Conservation (phyloP, 768 basidiomycete species). For the Suillus spraguei region DNA sequence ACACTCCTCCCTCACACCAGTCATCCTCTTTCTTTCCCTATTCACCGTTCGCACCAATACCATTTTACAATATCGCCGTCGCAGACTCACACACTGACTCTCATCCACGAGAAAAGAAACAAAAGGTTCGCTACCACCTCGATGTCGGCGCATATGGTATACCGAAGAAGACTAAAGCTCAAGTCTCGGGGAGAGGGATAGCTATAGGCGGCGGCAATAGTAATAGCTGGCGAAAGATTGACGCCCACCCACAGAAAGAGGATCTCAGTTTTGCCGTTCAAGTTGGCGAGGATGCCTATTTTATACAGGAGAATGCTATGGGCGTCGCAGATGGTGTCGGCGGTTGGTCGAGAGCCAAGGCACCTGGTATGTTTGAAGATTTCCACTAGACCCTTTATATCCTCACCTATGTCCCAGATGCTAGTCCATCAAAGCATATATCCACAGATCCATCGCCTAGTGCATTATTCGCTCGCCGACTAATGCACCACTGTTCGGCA, state of each 20-base stretch:
- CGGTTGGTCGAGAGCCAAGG: constrained; percentile 68
- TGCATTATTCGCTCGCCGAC: constrained; percentile 68
- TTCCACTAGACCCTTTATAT: neutral
- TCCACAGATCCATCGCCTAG: constrained; percentile 43
- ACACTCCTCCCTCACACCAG: constrained; percentile 32
- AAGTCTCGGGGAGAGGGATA: constrained; percentile 30
- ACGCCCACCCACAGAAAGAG: constrained; percentile 30
- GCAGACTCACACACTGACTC: constrained; percentile 28
- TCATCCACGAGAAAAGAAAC: constrained; percentile 34
- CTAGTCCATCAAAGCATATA: constrained; percentile 32
- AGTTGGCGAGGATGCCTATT: constrained; percentile 94
- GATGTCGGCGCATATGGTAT: constrained; percentile 87
- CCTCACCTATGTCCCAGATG: constrained; percentile 16
- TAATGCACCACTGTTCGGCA: constrained; percentile 85
- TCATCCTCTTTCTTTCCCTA: constrained; percentile 39
- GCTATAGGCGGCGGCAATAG: constrained; percentile 11
- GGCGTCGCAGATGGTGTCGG: constrained; percentile 97
- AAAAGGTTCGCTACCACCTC: constrained; percentile 48
- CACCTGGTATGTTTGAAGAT: constrained; percentile 32
- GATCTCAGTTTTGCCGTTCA: constrained; percentile 61
- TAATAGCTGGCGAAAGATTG: constrained; percentile 31
- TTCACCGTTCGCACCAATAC: constrained; percentile 35
- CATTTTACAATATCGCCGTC: constrained; percentile 29
- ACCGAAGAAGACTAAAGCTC: constrained; percentile 53
- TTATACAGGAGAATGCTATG: constrained; percentile 80